phyloP scores from a whole-genome alignment of 495 filamentous ascomycete genomes.

The Penicillium goetzii region DNA sequence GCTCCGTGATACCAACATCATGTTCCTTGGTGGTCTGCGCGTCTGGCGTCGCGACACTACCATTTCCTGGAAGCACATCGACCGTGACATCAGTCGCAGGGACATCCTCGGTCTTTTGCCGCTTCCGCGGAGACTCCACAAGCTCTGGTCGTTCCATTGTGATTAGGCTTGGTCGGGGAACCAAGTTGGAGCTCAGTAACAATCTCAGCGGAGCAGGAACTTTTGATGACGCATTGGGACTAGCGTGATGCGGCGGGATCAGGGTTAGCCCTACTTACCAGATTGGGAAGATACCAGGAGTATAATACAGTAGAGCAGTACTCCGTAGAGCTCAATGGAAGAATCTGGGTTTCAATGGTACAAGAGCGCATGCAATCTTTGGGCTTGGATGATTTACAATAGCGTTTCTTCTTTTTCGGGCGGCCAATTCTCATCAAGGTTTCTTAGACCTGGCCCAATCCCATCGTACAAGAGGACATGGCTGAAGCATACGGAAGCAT shows the following conservation, averaged over 20 bases:
- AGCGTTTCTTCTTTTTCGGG: too few species aligned
- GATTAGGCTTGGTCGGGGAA: slow-evolving; percentile 11
- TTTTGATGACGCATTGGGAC: slow-evolving; percentile 29
- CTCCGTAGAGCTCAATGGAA: neutral
- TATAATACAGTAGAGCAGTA: neutral
- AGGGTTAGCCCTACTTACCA: slow-evolving; percentile 31
- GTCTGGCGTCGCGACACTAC: slow-evolving; percentile 22
- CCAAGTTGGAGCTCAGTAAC: neutral
- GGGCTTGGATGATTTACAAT: too few species aligned
- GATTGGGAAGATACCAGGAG: slow-evolving; percentile 17
- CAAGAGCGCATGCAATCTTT: too few species aligned
- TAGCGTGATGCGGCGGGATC: slow-evolving; percentile 28
- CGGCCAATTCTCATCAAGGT: neutral
- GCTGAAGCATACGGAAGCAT: neutral
- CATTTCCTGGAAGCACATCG: slow-evolving; percentile 19
- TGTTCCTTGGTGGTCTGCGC: slow-evolving; percentile 48
- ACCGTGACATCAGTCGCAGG: slow-evolving; percentile 23
- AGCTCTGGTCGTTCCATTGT: slow-evolving; percentile 47
- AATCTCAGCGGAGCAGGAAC: slow-evolving; percentile 17
- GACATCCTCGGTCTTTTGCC: slow-evolving; percentile 44
- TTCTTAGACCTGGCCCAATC: neutral
- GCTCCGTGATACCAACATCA: slow-evolving; percentile 60
- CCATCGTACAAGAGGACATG: neutral
- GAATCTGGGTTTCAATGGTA: too few species aligned
- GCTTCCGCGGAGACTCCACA: slow-evolving; percentile 49